Evolutionary conservation across 192 early-diverging fungal genomes (phyloP), one percentile per base, ranked within the genome.

Genomic region (Backusella circina): DNA sequence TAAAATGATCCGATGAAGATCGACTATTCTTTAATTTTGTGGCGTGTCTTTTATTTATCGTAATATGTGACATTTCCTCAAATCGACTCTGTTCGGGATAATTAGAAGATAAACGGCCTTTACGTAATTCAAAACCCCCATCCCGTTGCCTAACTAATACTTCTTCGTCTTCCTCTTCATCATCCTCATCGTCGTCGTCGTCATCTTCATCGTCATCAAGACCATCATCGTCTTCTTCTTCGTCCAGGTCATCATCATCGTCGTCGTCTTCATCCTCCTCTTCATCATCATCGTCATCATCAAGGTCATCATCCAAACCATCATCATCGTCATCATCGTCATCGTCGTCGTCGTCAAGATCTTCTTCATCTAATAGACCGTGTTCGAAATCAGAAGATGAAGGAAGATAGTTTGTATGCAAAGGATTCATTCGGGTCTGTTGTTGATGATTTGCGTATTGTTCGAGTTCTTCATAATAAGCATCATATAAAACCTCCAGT

Each of bases 391-490:
- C 54, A 54, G 65, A 72, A 35, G 32, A 65, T 10, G 31, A 44
- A 64, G 54, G 44, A 31, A 23, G 54, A 23, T 64, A 50, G 13
- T 68, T 44, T 36, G 30, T 41, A 67, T 21, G 32, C 18, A 28
- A 21, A 39, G 32, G n/a, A 10, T 15, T 39, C 7, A 36, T 38
- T 38, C 78, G 72, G n/a, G 54, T 72, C 13, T 75, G 79, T 75
- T 89, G 82, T 72, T 94, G 93, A 50, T 90, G 87, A 72, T 95
- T 90, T 15, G 95, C 93, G 79, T 93, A 95, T 50, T 90, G 90
- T 79, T 96, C 93, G 21, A 96, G 83, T 73, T 96, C 95, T 66
- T 94, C 92, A 76, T 95, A 96, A 77, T 96, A 96, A 30, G 93
- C 92, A 74, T 96, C 93, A 77, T 96, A 96, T 1, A 96, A 85